phyloP scores from a whole-genome alignment of 805 yeast species.

The Saturnispora mendoncae region DNA sequence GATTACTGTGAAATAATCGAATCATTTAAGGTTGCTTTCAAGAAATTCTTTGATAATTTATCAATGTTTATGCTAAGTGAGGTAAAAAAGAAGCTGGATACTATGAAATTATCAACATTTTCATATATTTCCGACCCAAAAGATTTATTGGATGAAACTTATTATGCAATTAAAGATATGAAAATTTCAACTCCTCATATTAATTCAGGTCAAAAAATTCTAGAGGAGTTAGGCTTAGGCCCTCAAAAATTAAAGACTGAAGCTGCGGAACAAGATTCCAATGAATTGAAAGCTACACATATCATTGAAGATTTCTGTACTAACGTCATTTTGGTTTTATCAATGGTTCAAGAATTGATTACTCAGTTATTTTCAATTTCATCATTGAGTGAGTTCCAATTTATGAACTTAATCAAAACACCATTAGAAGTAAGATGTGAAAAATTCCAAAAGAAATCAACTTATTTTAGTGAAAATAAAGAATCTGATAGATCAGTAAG shows the following conservation, averaged over 20 bases:
- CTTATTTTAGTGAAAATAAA: constrained; percentile 15
- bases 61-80: constrained; percentile 15
- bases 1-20: constrained; percentile 37
- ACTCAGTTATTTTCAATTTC: constrained; percentile 37
- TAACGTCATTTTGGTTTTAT: constrained; percentile 11
- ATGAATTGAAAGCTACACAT: neutral
- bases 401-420: constrained; percentile 35
- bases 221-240: constrained; percentile 22
- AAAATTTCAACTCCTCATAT: constrained; percentile 9
- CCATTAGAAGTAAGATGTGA: constrained; percentile 20
- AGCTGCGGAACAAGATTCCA: neutral
- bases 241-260: neutral
- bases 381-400: constrained; percentile 30
- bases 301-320: constrained; percentile 14
- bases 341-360: constrained; percentile 41
- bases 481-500: constrained; percentile 28
- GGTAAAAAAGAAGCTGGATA: constrained; percentile 12
- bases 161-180: constrained; percentile 9
- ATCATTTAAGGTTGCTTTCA: constrained; percentile 30
- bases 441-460: constrained; percentile 11
- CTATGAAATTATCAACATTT: constrained; percentile 8
- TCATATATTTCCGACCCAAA: constrained; percentile 19
- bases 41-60: constrained; percentile 24
- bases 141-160: constrained; percentile 15
- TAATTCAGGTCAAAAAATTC: constrained; percentile 13